These are phyloP conservation scores for Acaromyces ingoldii DNA, from an alignment of 1,284 basidiomycete species.

Conservation along the genomic window DNA sequence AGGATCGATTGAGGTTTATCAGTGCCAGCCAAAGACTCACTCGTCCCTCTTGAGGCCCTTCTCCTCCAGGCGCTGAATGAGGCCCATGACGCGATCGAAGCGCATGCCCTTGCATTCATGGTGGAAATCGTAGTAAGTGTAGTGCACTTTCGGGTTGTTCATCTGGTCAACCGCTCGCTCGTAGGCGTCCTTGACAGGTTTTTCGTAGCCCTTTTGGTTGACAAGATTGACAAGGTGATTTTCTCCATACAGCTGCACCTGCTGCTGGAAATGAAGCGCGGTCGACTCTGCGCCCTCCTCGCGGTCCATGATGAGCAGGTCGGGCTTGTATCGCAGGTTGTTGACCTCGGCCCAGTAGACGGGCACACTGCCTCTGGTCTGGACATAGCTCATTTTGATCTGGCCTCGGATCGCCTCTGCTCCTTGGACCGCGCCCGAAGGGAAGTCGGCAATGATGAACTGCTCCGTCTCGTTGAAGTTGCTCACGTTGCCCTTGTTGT, in stretches of 20 bases:
- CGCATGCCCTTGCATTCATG: slow-evolving; percentile 91
- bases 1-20: not conserved
- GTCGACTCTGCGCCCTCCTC: slow-evolving; percentile 75
- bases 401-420: slow-evolving; percentile 56
- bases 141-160: slow-evolving; percentile 67
- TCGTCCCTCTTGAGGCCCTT: slow-evolving; percentile 68
- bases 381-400: slow-evolving; percentile 67
- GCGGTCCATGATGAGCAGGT: slow-evolving; percentile 90
- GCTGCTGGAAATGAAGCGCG: slow-evolving; percentile 69
- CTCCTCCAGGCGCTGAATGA: slow-evolving; percentile 70
- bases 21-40: slow-evolving; percentile 53
- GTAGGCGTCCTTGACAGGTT: slow-evolving; percentile 91
- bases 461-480: slow-evolving; percentile 56
- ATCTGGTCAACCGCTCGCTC: slow-evolving; percentile 67
- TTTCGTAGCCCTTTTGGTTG: slow-evolving; percentile 91
- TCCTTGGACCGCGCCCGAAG: slow-evolving; percentile 2
- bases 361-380: slow-evolving; percentile 88
- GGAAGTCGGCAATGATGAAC: slow-evolving; percentile 59
- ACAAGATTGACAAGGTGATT: slow-evolving; percentile 85
- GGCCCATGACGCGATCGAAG: slow-evolving; percentile 82
- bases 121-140: slow-evolving; percentile 98
- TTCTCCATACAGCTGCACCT: slow-evolving; percentile 71
- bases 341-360: slow-evolving; percentile 97
- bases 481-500: slow-evolving; percentile 59
- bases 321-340: slow-evolving; percentile 92